Percentiles rank a stretch among this genome's conserved stretches.
phyloP scores from a whole-genome alignment of 805 yeast species.

The Priceomyces carsonii region DNA sequence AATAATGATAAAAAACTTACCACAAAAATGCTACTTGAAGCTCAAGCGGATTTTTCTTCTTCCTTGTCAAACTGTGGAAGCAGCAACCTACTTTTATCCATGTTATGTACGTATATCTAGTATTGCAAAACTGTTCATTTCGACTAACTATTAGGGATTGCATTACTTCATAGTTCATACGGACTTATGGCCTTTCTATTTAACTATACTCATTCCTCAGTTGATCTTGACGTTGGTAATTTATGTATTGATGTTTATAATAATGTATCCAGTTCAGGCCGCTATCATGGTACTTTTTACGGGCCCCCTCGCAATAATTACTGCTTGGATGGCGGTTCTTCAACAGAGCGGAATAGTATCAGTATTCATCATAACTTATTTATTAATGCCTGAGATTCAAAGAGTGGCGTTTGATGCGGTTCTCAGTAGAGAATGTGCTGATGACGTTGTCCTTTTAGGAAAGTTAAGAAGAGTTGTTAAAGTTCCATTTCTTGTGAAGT shows the following conservation, averaged over 20 bases:
- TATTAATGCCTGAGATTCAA: slow-evolving; percentile 51
- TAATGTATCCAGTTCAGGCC: slow-evolving; percentile 48
- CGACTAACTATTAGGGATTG: slow-evolving; percentile 32
- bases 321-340: slow-evolving; percentile 45
- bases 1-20: background rate
- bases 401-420: slow-evolving; percentile 50
- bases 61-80: slow-evolving; percentile 12
- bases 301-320: slow-evolving; percentile 53
- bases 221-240: slow-evolving; percentile 37
- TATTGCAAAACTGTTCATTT: background rate
- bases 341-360: slow-evolving; percentile 46
- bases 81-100: slow-evolving; percentile 25
- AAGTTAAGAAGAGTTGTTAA: slow-evolving; percentile 30
- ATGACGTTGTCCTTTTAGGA: slow-evolving; percentile 44
- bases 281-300: slow-evolving; percentile 40
- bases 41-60: background rate
- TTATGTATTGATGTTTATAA: slow-evolving; percentile 32
- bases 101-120: slow-evolving; percentile 18
- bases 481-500: slow-evolving; percentile 29
- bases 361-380: slow-evolving; percentile 38
- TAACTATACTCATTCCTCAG: slow-evolving; percentile 49
- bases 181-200: slow-evolving; percentile 47
- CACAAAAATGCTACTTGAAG: background rate
- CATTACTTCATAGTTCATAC: slow-evolving; percentile 41
- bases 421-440: slow-evolving; percentile 44